Conservation (phyloP, 257 asterid genomes). For the Schizonepeta tenuifolia region DNA sequence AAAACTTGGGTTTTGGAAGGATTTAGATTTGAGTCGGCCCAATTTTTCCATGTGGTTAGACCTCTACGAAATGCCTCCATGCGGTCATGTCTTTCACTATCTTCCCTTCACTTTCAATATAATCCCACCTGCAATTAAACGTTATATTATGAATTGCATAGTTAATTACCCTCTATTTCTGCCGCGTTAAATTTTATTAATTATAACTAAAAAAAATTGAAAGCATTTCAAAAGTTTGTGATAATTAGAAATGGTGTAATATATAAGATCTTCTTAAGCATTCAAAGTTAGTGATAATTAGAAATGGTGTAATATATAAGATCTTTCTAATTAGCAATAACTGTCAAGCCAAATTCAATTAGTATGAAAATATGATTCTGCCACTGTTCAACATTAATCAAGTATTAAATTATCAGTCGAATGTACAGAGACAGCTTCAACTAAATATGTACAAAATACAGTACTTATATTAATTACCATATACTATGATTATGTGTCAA, state of each 20-base stretch:
- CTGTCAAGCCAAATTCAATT: not conserved
- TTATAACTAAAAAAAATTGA: not conserved
- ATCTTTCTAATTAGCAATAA: not conserved
- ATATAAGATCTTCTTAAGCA: too few relatives aligned
- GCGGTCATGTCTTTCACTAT: conserved; percentile 67
- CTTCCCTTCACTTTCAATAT: conserved; percentile 42
- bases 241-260: not conserved
- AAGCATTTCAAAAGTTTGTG: not conserved
- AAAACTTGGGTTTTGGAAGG: conserved; percentile 53
- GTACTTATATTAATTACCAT: not conserved
- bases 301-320: too few relatives aligned
- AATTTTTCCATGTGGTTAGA: conserved; percentile 59
- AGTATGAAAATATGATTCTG: not conserved
- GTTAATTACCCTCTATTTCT: not conserved
- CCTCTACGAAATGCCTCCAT: conserved; percentile 58
- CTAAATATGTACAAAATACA: not conserved
- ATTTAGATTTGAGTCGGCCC: conserved; percentile 52
- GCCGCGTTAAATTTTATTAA: not conserved
- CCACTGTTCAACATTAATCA: too few relatives aligned
- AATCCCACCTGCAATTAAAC: conserved; percentile 57
- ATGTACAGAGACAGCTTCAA: not conserved
- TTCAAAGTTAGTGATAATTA: too few relatives aligned
- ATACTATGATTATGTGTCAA: not conserved
- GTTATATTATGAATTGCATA: not conserved
- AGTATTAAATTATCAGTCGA: not conserved